These are phyloP conservation scores for Psilocybe mexicana DNA, from an alignment of 1,284 basidiomycete species.

Conservation along the genomic window DNA sequence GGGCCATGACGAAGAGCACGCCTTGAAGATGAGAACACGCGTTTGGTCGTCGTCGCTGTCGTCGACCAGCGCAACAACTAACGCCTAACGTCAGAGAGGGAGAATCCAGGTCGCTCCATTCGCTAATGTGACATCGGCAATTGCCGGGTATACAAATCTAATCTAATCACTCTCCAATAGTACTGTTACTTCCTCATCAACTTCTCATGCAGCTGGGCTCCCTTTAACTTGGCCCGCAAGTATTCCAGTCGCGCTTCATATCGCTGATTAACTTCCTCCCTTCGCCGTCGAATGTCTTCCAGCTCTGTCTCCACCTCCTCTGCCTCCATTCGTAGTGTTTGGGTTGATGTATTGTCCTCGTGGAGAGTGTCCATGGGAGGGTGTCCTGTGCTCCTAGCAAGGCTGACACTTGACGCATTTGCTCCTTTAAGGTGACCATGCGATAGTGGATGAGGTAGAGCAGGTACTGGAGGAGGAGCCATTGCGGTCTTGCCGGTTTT, in stretches of 20 bases:
- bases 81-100: background rate
- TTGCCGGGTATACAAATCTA: conserved; percentile 25
- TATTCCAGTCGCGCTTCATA: conserved; percentile 71
- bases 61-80: conserved; percentile 21
- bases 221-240: conserved; percentile 68
- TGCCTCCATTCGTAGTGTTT: conserved; percentile 40
- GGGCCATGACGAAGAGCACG: conserved; percentile 30
- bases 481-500: conserved; percentile 20
- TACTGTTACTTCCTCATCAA: conserved; percentile 48
- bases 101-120: conserved; percentile 15
- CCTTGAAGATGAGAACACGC: background rate
- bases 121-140: conserved; percentile 20
- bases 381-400: conserved; percentile 44
- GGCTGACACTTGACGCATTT: conserved; percentile 40
- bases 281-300: conserved; percentile 60
- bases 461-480: conserved; percentile 39
- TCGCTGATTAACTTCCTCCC: conserved; percentile 61
- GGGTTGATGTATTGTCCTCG: conserved; percentile 43
- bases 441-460: conserved; percentile 30
- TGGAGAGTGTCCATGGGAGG: conserved; percentile 51
- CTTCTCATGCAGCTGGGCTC: conserved; percentile 74
- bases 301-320: conserved; percentile 50
- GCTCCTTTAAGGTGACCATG: conserved; percentile 34
- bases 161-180: background rate
- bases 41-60: conserved; percentile 14